Base-by-base conservation (phyloP, 1,284 basidiomycete genomes). In the Apiotrichum sp. region DNA sequence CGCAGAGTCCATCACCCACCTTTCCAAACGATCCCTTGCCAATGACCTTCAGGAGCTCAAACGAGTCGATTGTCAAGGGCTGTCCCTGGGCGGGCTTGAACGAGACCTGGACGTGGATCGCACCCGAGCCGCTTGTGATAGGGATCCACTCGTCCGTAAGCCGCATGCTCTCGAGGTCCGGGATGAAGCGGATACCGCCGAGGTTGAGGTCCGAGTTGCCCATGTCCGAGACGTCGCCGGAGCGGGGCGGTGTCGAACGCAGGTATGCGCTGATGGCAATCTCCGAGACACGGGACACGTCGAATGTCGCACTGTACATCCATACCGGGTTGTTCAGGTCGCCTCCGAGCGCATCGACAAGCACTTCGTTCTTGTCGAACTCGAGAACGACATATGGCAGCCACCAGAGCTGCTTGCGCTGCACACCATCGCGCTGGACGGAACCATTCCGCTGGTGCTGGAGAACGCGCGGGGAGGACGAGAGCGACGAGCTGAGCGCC, bases 331-430 rank as follows among this genome's bases (percentile, higher is more conserved):
- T 86, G 62, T 83, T 80, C 55, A 98, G 78, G 73, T 97, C 91
- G 38, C 95, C 95, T 5, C 89, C 93, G 63, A 97, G 82, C 6
- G 93, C 92, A 78, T 98, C 93, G 62, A 98, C 88, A 64, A 98
- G 79, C 63, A 98, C 87, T 77, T 98, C 93, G 78, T 98, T 98
- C 84, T 98, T 98, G 81, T 99, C 95, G 79, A 98, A 98, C 77
- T 97, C 93, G 63, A 97, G 84, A 41, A 96, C 93, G 72, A 96
- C 86, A 69, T 97, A 98, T 29, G 95, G 95, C 36, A 98, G 81
- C 90, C 91, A 97, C 92, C 92, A 96, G 72, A 84, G 85, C 60
- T 91, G 88, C 73, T 86, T 89, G 64, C 93, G 82, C 72, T 93
- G 90, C 74, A 93, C 78, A 69, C 87, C 89, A 67, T 93, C 90